Conservation (phyloP, 441 rosid genomes). For the Brassica balearica region DNA sequence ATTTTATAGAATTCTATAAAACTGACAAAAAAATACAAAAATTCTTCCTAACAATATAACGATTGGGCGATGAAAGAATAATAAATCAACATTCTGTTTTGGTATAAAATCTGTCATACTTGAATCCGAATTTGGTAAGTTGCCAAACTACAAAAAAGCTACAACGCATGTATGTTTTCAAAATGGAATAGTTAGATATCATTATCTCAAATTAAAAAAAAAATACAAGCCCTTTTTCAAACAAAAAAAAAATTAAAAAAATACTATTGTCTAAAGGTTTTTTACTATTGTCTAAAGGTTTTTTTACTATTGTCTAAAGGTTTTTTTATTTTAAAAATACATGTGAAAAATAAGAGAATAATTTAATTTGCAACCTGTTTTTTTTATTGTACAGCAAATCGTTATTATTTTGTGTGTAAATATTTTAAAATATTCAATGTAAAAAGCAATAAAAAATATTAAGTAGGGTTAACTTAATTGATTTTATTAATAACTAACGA, state of each 20-base stretch:
- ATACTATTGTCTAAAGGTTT: too few relatives aligned
- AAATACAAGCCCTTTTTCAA: too few relatives aligned
- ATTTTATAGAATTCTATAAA: too few relatives aligned
- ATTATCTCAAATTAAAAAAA: not conserved
- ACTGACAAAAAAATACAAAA: too few relatives aligned
- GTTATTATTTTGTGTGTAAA: not conserved
- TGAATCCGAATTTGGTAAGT: not conserved
- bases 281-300: too few relatives aligned
- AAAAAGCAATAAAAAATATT: not conserved
- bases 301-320: too few relatives aligned
- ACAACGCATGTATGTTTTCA: not conserved
- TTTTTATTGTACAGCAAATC: not conserved
- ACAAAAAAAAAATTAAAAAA: too few relatives aligned
- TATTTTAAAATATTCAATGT: not conserved
- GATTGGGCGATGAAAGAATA: not conserved
- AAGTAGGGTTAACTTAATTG: not conserved
- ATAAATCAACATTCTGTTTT: not conserved
- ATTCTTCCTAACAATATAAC: too few relatives aligned
- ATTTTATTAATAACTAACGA: not conserved
- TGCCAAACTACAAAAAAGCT: slow-evolving; percentile 28
- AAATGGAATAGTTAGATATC: slow-evolving; percentile 6
- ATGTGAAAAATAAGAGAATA: too few relatives aligned
- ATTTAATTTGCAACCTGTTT: not conserved
- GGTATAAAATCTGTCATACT: slow-evolving; percentile 8
- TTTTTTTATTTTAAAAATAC: too few relatives aligned